phyloP scores from a whole-genome alignment of 441 rosid genomes.

The Erysimum cheiri region DNA sequence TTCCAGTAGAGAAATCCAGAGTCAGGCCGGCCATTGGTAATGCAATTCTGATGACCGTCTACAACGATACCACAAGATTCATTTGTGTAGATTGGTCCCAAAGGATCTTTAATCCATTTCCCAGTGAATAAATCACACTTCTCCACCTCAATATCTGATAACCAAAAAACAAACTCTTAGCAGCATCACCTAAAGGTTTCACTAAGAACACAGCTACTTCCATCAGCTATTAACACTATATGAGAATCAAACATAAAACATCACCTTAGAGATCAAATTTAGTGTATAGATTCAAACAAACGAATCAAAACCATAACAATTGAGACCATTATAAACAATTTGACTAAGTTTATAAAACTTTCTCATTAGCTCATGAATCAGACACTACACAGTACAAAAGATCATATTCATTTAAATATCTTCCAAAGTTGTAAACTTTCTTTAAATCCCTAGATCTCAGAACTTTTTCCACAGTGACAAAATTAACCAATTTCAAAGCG shows the following conservation, averaged over 20 bases:
- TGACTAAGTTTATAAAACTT: background rate
- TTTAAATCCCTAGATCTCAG: constrained; percentile 32
- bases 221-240: background rate
- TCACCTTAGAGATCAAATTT: constrained; percentile 14
- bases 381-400: background rate
- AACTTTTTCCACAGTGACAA: background rate
- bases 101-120: constrained; percentile 77
- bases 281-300: constrained; percentile 4
- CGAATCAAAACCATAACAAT: constrained; percentile 6
- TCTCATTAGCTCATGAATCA: background rate
- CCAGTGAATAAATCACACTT: constrained; percentile 78
- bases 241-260: background rate
- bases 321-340: background rate
- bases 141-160: constrained; percentile 52
- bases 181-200: constrained; percentile 2
- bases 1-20: constrained; percentile 78
- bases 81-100: constrained; percentile 78
- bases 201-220: background rate
- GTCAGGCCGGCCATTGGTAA: constrained; percentile 89
- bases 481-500: background rate
- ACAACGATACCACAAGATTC: constrained; percentile 65
- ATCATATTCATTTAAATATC: background rate
- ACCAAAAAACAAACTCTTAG: too few relatives aligned
- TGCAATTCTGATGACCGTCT: constrained; percentile 87
- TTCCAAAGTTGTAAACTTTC: background rate